Evolutionary conservation across 495 filamentous ascomycete species (phyloP), one percentile per base, ranked within the genome.

Genomic region (Ramalina intermedia): DNA sequence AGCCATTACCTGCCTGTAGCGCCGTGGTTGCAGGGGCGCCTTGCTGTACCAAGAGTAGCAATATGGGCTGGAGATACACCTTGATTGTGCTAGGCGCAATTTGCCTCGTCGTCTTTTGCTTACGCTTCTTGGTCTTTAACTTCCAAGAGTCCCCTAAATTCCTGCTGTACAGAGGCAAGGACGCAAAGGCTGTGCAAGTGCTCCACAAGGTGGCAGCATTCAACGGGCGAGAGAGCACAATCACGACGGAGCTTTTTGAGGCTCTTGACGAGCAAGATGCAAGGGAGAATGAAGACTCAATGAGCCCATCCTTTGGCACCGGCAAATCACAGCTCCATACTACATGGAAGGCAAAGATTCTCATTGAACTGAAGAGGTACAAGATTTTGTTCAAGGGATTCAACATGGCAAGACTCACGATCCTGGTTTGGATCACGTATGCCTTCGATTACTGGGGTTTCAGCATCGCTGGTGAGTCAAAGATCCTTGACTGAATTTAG

Each of bases 121-220:
- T 71, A 2, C 66, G 69, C 11, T 69, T 70, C 37, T 51, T 67
- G 1, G 51, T 70, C 24, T 73, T 73, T 49, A 43, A 46, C 24
- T 69, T 73, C 41, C 61, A 69, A 44, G 68, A 73, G 54, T 65
- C 61, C 2, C 70, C 70, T 1, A 71, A 72, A 45, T 73, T 62
- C 43, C 60, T 71, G 1, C 47, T 73, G 26, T 66, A 61, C 41
- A 62, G 64, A 29, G 69, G 66, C 11, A 58, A 57, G 37, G 68
- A 70, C 45, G 63, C 58, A 6, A 64, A 69, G 54, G 69, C 69
- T 1, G 49, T 70, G 11, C 41, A 60, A 41, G 64, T 68, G 23
- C 49, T 73, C 5, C 58, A 68, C 14, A 48, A 68, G 27, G 57
- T 73, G 24, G 63, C 68, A 2, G 61, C 58, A 29, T 57, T 63